These are phyloP conservation scores for Camellia sinensis DNA, from an alignment of 148 eudicot species.

Conservation along the genomic window DNA sequence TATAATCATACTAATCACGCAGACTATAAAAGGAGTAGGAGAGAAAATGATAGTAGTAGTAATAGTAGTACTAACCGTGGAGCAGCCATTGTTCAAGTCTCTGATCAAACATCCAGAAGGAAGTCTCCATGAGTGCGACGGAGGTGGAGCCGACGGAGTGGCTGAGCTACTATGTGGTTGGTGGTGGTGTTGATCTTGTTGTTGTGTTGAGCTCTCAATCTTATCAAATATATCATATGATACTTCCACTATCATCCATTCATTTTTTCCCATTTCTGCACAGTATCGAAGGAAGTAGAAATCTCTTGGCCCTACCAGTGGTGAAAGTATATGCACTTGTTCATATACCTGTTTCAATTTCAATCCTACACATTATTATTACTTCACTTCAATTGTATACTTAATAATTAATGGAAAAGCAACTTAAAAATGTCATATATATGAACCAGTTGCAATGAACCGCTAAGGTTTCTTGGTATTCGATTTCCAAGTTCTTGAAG, in stretches of 20 bases:
- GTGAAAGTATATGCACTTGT: slow-evolving; percentile 49
- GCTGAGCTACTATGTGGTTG: too few species aligned
- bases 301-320: slow-evolving; percentile 45
- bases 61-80: slow-evolving; percentile 22
- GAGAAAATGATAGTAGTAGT: too few species aligned
- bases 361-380: neutral
- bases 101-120: slow-evolving; percentile 67
- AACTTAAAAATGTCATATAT: neutral
- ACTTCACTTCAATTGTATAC: neutral
- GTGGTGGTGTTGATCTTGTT: neutral
- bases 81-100: slow-evolving; percentile 36
- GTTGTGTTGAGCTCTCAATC: neutral
- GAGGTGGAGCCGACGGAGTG: neutral
- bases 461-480: slow-evolving; percentile 24
- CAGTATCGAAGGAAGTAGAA: slow-evolving; percentile 40
- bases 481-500: slow-evolving; percentile 36
- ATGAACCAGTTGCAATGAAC: slow-evolving; percentile 45
- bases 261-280: slow-evolving; percentile 30
- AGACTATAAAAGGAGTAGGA: too few species aligned
- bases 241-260: slow-evolving; percentile 44
- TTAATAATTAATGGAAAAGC: too few species aligned
- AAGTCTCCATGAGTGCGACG: slow-evolving; percentile 37
- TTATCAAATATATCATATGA: slow-evolving; percentile 31
- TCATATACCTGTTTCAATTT: slow-evolving; percentile 38
- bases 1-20: too few species aligned